Base-by-base conservation (phyloP, 805 yeast species). In the Spathaspora gorwiae region DNA sequence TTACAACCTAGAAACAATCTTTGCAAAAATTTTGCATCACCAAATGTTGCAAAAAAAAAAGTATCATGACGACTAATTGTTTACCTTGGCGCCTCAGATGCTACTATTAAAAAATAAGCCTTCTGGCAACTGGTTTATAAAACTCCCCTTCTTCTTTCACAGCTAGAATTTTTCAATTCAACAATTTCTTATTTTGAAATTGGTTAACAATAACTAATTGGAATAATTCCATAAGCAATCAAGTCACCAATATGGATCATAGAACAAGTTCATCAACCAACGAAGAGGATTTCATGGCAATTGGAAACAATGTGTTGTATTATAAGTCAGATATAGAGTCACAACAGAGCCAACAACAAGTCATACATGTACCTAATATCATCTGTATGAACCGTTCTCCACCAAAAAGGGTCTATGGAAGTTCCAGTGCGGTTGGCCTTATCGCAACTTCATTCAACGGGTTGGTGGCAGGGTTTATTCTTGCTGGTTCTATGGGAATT, bases 231-330 rank as follows among this genome's bases (percentile, higher is more conserved):
- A 19, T 5, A 2, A 19, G 24, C 24, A 19, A 19, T 5, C 24
- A 19, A 19, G 24, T 19, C 24, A 19, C 5, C 24, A 30, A 19
- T 19, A 24, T 29, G 29, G 35, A 33, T 14, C 30, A 39, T 30
- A n/a, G 35, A 12, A 29, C 41, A 11, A 33, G 44, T n/a, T 27
- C 33, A 12, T 9, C 33, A 8, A 35, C 44, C 30, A 11, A 35
- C n/a, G 44, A 40, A 26, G 41, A n/a, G 8, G 44, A 40, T 12
- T 40, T 40, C 19, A 34, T 40, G 7, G 30, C 15, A 2, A 14
- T 32, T 26, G 44, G 44, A 6, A 40, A 40, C 24, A 19, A 19
- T 5, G 24, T 19, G 13, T 30, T 41, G 5, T 33, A 35, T 19
- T 40, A 40, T 30, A 34, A n/a, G 15, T 27, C 14, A 14, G 44